Evolutionary conservation across 352 stramenopile species (phyloP), one percentile per base, ranked within the genome.

Genomic region (Pythium guiyangense): DNA sequence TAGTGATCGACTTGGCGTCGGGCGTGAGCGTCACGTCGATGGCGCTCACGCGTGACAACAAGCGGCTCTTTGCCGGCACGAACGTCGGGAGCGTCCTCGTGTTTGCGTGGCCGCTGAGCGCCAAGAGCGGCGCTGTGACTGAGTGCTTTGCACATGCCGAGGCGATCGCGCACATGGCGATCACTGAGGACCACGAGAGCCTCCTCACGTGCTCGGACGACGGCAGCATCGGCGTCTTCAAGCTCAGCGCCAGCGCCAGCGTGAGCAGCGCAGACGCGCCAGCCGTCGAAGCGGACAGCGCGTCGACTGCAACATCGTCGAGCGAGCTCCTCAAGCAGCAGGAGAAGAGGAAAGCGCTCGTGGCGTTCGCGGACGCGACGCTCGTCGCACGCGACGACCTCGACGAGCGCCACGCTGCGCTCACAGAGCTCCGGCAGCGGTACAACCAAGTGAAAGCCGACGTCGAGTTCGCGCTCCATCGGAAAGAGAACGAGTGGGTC

Each of bases 401-500:
- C 0, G 81, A 96, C 8, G 84, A 94, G 40, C 76, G 74, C 31
- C 62, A 73, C 9, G 59, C 71, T 14, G 67, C 77, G 18, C 56
- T 86, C 0, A 11, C 73, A 0, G 79, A 88, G 27, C 75, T 91
- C 52, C 70, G 85, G 14, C 82, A 93, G 60, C 68, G 71, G 3
- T 80, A 92, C 54, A 69, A 92, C 10, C 84, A 94, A 63, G 71
- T 93, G 9, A 86, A 90, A 42, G 78, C 82, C 0, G 84, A 96
- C 52, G 79, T 92, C 15, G 85, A 94, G 49, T 95, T 94, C 54
- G 77, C 78, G 9, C 57, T 94, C 25, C 84, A 94, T 31, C 79
- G 82, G 12, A 91, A 96, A 59, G 85, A 95, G 45, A 92, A 90
- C 50, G 84, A 94, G 43, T 96, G 88, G 84, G 86, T 92, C 20